A percentile compares a stretch with the other conserved stretches of the same genome.
These are phyloP conservation scores for Penicillium diatomitis DNA, from an alignment of 495 filamentous ascomycete genomes.

Conservation along the genomic window DNA sequence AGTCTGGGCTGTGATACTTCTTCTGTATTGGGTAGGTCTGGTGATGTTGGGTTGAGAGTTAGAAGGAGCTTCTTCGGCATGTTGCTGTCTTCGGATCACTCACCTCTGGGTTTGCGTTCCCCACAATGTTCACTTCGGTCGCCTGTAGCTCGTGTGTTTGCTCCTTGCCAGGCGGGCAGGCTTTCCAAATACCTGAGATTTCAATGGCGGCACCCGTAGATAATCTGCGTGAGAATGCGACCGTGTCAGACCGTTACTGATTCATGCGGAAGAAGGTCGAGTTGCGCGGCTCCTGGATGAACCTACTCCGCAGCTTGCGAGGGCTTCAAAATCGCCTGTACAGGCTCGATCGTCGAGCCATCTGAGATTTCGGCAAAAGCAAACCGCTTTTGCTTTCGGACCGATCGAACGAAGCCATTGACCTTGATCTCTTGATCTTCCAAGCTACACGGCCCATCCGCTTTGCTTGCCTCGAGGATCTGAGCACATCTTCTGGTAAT, in stretches of 20 bases:
- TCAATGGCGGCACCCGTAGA: constrained; percentile 71
- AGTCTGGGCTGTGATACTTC: constrained; percentile 86
- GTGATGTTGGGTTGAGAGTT: constrained; percentile 1
- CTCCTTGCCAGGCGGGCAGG: constrained; percentile 54
- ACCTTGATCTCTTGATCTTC: constrained; percentile 46
- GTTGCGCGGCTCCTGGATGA: not conserved
- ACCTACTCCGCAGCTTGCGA: constrained; percentile 70
- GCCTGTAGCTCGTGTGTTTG: constrained; percentile 79
- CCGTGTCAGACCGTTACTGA: constrained; percentile 1
- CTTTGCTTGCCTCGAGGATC: constrained; percentile 25
- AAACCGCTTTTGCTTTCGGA: constrained; percentile 75
- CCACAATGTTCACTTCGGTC: constrained; percentile 57
- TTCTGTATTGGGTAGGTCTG: constrained; percentile 89
- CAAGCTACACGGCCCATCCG: constrained; percentile 17
- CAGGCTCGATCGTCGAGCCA: constrained; percentile 67
- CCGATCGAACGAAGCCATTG: constrained; percentile 72
- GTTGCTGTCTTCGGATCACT: constrained; percentile 16
- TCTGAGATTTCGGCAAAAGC: constrained; percentile 82
- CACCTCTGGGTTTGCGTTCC: constrained; percentile 70
- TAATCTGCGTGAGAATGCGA: constrained; percentile 43
- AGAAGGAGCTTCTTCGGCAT: not conserved
- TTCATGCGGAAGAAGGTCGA: not conserved
- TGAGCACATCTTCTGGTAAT: constrained; percentile 28
- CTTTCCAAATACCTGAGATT: constrained; percentile 69
- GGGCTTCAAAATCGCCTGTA: constrained; percentile 77